Evolutionary conservation across 2,329 filamentous ascomycete species (phyloP).

Genomic region (Colletotrichum lupini): DNA sequence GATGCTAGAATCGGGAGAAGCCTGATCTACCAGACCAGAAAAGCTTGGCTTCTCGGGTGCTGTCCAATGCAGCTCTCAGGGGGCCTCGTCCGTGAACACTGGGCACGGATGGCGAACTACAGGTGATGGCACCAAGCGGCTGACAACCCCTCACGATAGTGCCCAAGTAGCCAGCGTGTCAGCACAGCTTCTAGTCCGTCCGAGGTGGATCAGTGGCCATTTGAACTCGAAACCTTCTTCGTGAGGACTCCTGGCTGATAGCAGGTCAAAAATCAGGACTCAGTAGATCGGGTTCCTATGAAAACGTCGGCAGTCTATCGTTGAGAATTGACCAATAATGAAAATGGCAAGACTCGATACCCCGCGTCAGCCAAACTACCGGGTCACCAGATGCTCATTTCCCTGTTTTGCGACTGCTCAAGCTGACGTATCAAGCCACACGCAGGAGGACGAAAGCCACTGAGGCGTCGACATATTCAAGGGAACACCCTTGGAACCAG

Average conservation of each 20-base stretch:
- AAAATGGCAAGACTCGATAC: background rate
- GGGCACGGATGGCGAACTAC: conserved; percentile 18
- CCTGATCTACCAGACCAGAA: conserved; percentile 11
- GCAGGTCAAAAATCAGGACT: background rate
- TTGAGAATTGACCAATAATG: background rate
- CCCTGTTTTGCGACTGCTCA: background rate
- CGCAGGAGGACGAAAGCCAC: background rate
- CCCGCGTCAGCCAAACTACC: conserved; percentile 19
- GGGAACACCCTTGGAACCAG: background rate
- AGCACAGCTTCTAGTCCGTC: background rate
- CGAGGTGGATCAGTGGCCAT: background rate
- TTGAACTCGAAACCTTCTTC: background rate
- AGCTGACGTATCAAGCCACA: conserved; percentile 19
- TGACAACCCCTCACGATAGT: background rate
- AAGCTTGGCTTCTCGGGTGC: conserved; percentile 18
- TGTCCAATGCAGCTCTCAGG: background rate
- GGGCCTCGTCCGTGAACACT: conserved; percentile 10
- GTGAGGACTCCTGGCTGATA: background rate
- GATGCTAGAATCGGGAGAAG: conserved; percentile 11
- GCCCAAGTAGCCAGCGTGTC: background rate
- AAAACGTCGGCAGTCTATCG: background rate
- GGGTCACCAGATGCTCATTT: conserved; percentile 14
- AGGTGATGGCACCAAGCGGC: background rate
- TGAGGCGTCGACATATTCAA: background rate
- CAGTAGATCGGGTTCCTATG: background rate